Conservation (phyloP, 2,329 filamentous ascomycete genomes). For the Aaosphaeria pasadenensis region DNA sequence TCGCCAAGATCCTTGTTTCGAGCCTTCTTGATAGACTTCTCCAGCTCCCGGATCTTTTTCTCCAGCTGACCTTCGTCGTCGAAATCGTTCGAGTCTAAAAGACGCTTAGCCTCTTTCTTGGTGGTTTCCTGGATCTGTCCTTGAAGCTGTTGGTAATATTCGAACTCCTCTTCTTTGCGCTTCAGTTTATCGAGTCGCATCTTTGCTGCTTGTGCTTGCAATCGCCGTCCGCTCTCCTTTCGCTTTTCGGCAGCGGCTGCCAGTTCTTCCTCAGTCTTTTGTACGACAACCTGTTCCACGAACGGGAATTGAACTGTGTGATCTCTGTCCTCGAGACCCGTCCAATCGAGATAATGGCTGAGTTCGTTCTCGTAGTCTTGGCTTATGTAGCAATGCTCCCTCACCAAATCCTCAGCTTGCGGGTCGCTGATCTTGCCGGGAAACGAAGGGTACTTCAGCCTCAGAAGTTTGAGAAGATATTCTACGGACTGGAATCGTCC, state of each 20-base stretch:
- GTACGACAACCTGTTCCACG: slow-evolving; percentile 82
- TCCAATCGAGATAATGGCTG: slow-evolving; percentile 79
- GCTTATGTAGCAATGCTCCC: slow-evolving; percentile 87
- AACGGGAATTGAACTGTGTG: slow-evolving; percentile 89
- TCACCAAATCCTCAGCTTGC: slow-evolving; percentile 84
- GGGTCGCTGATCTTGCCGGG: slow-evolving; percentile 80
- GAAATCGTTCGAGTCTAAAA: slow-evolving; percentile 86
- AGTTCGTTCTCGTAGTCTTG: slow-evolving; percentile 79
- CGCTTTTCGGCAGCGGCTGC: slow-evolving; percentile 87
- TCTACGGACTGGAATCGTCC: slow-evolving; percentile 87
- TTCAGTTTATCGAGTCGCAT: slow-evolving; percentile 95
- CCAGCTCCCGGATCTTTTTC: slow-evolving; percentile 80
- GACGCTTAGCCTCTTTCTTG: slow-evolving; percentile 85
- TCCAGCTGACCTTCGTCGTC: slow-evolving; percentile 88
- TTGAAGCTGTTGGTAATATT: slow-evolving; percentile 88
- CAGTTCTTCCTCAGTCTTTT: slow-evolving; percentile 94
- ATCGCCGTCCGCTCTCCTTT: slow-evolving; percentile 84
- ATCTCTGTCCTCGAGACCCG: slow-evolving; percentile 84
- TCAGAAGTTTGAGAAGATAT: slow-evolving; percentile 85
- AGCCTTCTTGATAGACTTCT: slow-evolving; percentile 84
- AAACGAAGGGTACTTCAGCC: slow-evolving; percentile 87
- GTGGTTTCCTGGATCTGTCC: slow-evolving; percentile 64
- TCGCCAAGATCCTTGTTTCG: slow-evolving; percentile 91
- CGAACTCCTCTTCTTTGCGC: slow-evolving; percentile 91
- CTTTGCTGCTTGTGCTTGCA: slow-evolving; percentile 96